Evolutionary conservation across 169 alveolate species (phyloP), one percentile per base, ranked within the genome.

Genomic region (Cryptosporidium canis): DNA sequence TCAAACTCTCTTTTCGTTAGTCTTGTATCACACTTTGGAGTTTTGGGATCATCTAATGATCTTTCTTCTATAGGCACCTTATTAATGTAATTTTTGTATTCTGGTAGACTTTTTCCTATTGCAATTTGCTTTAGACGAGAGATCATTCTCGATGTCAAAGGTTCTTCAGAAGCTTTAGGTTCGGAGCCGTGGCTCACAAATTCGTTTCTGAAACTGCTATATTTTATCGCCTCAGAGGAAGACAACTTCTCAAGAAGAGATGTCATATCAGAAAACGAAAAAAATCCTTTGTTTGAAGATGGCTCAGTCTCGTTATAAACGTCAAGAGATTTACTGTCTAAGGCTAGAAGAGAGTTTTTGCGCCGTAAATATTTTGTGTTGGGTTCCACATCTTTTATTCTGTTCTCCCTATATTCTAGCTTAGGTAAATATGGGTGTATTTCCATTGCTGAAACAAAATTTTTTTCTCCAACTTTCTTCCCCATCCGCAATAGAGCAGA

Each of bases 91-190:
- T 90, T 92, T 55, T 91, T 91, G 66, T 92, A 92, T 56, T 92
- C 94, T 9, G 91, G 85, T 27, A 92, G 85, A 18, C 93, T 90
- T 64, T 92, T 92, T 29, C 94, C 94, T 48, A 92, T 84, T 11
- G 94, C 94, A 6, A 92, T 92, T 21, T 92, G 93, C 39, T 92
- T 92, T 85, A 92, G 67, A 31, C 94, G 85, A 37, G 93, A 90
- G 37, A 71, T 61, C 67, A 61, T 85, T 31, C 94, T 55, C 18
- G 87, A 77, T 33, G 87, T 77, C 37, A 77, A 18, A 1, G 87
- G 87, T 58, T 77, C 87, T 27, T 77, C 77, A 56, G 64, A 65
- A 14, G 70, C 24, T 12, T 39, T 77, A 8, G 12, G 12, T 21
- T 14, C 64, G 24, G 51, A 37, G 21, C 16, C 11, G 24, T 44